phyloP scores from a whole-genome alignment of 345 rosid species.

The Eucalyptus tenuipes region DNA sequence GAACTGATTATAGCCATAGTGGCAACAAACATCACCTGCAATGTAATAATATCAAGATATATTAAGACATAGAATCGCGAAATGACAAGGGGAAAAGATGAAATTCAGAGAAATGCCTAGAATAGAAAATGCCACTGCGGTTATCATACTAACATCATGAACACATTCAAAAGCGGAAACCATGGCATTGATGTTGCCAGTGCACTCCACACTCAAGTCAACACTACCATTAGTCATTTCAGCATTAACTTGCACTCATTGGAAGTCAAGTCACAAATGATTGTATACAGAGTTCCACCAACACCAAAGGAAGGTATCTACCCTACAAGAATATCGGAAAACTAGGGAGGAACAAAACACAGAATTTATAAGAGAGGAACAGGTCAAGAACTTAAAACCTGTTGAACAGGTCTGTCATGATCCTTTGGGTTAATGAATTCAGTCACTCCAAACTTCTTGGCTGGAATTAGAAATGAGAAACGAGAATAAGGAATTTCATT shows the following conservation, averaged over 20 bases:
- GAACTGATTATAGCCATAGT: neutral
- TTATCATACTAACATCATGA: conserved; percentile 11
- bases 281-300: neutral
- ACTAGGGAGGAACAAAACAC: neutral
- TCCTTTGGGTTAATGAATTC: conserved; percentile 21
- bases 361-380: neutral
- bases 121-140: neutral
- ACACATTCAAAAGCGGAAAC: conserved; percentile 32
- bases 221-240: conserved; percentile 39
- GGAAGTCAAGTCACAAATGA: neutral
- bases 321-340: neutral
- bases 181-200: conserved; percentile 26
- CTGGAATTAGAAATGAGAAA: neutral
- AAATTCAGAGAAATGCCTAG: neutral
- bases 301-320: neutral
- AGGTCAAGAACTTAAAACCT: neutral
- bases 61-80: neutral
- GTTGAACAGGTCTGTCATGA: conserved; percentile 14
- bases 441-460: conserved; percentile 26
- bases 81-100: neutral
- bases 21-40: neutral
- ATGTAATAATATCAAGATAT: neutral
- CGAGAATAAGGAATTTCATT: neutral
- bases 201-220: conserved; percentile 35
- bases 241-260: conserved; percentile 13